These are phyloP conservation scores for Trichoderma sp. DNA, from an alignment of 2,329 filamentous ascomycete species.

Conservation along the genomic window DNA sequence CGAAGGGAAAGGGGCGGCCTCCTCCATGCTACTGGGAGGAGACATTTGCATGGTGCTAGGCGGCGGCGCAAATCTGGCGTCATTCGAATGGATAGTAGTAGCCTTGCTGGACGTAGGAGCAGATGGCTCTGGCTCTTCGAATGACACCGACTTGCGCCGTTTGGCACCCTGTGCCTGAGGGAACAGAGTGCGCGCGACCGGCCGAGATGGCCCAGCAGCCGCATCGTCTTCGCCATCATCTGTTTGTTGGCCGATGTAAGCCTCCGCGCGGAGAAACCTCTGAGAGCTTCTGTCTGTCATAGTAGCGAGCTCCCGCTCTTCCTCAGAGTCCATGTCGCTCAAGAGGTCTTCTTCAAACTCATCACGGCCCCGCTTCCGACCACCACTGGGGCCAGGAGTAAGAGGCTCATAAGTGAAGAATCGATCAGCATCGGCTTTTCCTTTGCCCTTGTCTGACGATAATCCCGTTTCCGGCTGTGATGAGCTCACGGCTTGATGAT, in stretches of 20 bases:
- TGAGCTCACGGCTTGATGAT: neutral
- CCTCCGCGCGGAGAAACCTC: slow-evolving; percentile 27
- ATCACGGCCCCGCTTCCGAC: slow-evolving; percentile 37
- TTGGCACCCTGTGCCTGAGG: slow-evolving; percentile 34
- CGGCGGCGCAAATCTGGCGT: slow-evolving; percentile 8
- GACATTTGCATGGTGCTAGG: slow-evolving; percentile 12
- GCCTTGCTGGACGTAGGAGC: slow-evolving; percentile 27
- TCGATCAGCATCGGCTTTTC: neutral
- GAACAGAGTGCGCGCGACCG: slow-evolving; percentile 41
- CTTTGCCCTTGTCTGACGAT: neutral
- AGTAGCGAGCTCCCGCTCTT: slow-evolving; percentile 41
- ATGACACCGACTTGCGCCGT: slow-evolving; percentile 39
- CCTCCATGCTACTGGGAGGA: slow-evolving; percentile 1
- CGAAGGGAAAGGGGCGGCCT: neutral
- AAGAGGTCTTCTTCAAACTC: slow-evolving; percentile 35
- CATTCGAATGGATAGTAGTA: slow-evolving; percentile 1
- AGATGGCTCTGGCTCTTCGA: slow-evolving; percentile 32
- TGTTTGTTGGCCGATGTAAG: slow-evolving; percentile 27
- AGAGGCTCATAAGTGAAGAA: neutral
- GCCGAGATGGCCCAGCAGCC: slow-evolving; percentile 38
- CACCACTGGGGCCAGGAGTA: slow-evolving; percentile 12
- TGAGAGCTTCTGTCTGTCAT: slow-evolving; percentile 41
- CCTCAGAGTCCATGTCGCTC: slow-evolving; percentile 43
- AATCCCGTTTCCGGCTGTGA: neutral
- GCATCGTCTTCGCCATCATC: slow-evolving; percentile 32